phyloP scores from a whole-genome alignment of 2,329 filamentous ascomycete species.

The Colletotrichum neosansevieriae region DNA sequence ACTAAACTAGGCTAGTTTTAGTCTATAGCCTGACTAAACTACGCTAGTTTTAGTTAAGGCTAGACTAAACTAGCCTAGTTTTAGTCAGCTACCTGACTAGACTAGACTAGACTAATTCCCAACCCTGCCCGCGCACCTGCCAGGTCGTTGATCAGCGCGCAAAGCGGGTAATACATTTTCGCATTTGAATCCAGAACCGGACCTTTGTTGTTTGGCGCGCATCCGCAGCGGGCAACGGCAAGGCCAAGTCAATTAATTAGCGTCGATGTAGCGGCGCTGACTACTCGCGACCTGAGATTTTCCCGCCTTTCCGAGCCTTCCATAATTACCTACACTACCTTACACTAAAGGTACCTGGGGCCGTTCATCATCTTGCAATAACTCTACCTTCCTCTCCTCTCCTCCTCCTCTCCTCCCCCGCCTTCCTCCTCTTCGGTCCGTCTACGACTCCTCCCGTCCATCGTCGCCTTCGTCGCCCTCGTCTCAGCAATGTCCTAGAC shows the following conservation, averaged over 20 bases:
- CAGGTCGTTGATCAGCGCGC: conserved; percentile 14
- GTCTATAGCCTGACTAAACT: too few species aligned
- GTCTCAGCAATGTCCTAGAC: conserved; percentile 20
- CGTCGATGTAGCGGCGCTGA: too few species aligned
- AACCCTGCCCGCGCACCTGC: background rate
- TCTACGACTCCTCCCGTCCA: background rate
- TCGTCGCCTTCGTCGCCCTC: background rate
- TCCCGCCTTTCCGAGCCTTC: conserved; percentile 30
- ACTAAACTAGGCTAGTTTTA: too few species aligned
- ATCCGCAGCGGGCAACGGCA: too few species aligned
- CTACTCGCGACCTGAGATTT: background rate
- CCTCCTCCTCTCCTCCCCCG: background rate
- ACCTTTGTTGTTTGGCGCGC: too few species aligned
- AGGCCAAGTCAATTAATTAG: too few species aligned
- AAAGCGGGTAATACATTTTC: background rate
- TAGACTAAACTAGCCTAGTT: too few species aligned
- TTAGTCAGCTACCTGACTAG: too few species aligned
- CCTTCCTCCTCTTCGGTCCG: background rate
- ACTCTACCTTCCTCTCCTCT: background rate
- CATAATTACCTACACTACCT: background rate
- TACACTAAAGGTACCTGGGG: background rate
- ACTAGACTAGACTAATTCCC: too few species aligned
- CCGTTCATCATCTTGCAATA: background rate
- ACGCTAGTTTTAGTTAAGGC: too few species aligned
- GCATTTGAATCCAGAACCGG: too few species aligned